Conservation (phyloP, 345 rosid genomes). For the Acer negundo region DNA sequence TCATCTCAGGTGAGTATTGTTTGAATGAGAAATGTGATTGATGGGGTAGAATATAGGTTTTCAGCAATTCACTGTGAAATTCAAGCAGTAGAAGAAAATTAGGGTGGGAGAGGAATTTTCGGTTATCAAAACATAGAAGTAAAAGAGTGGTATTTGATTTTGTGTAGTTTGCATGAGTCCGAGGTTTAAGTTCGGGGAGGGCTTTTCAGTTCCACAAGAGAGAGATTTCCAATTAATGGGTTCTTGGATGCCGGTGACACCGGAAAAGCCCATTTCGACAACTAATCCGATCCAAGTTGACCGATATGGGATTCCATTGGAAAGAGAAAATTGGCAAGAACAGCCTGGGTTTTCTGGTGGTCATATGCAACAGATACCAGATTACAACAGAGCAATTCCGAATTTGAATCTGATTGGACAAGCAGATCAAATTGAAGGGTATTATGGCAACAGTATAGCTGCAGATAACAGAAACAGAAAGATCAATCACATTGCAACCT, state of each 20-base stretch:
- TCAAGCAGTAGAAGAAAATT: neutral
- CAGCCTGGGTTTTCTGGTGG: slow-evolving; percentile 29
- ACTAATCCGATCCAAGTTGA: slow-evolving; percentile 25
- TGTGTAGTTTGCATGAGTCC: slow-evolving; percentile 33
- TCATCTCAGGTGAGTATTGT: slow-evolving; percentile 14
- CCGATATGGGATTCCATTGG: slow-evolving; percentile 25
- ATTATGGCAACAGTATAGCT: slow-evolving; percentile 18
- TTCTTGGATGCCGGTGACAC: slow-evolving; percentile 53
- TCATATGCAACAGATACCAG: slow-evolving; percentile 20
- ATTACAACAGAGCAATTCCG: slow-evolving; percentile 23
- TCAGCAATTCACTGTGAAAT: slow-evolving; percentile 7
- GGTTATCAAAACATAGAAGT: slow-evolving; percentile 14
- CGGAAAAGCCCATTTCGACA: slow-evolving; percentile 39
- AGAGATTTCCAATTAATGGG: slow-evolving; percentile 31
- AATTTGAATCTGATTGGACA: slow-evolving; percentile 28
- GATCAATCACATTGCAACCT: slow-evolving; percentile 37
- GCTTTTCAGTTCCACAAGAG: slow-evolving; percentile 30
- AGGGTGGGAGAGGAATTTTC: neutral
- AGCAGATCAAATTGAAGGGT: slow-evolving; percentile 20
- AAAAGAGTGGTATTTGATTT: slow-evolving; percentile 18
- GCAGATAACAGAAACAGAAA: slow-evolving; percentile 22
- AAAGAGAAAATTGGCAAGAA: slow-evolving; percentile 35
- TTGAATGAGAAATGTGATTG: slow-evolving; percentile 23
- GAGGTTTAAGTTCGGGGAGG: slow-evolving; percentile 35
- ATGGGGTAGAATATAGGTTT: slow-evolving; percentile 12